These are phyloP conservation scores for Centaurea solstitialis DNA, from an alignment of 129 eudicot species.

Conservation along the genomic window DNA sequence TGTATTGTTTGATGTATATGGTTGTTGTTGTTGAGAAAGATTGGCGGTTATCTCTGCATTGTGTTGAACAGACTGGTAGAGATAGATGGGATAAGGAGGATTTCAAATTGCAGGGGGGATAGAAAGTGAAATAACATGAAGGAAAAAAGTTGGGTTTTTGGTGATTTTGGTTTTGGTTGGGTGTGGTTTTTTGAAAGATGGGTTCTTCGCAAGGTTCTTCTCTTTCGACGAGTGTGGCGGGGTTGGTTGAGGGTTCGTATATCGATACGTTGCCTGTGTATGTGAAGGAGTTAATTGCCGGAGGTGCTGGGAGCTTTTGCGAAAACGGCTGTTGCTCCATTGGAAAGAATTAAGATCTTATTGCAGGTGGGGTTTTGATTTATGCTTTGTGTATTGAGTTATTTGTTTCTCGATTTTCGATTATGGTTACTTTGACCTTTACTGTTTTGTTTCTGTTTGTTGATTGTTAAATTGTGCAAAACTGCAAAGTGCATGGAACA, in stretches of 20 bases:
- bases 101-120: slow-evolving; percentile 71
- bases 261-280: slow-evolving; percentile 75
- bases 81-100: slow-evolving; percentile 90
- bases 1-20: slow-evolving; percentile 62
- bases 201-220: slow-evolving; percentile 72
- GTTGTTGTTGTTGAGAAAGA: slow-evolving; percentile 33
- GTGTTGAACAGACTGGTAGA: slow-evolving; percentile 51
- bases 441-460: background rate
- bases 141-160: slow-evolving; percentile 1
- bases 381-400: background rate
- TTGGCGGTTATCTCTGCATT: slow-evolving; percentile 53
- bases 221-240: slow-evolving; percentile 58
- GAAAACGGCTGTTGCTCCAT: slow-evolving; percentile 91
- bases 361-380: slow-evolving; percentile 56
- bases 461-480: background rate
- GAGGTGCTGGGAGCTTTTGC: slow-evolving; percentile 98
- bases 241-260: slow-evolving; percentile 53
- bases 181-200: slow-evolving; percentile 34
- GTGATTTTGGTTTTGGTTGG: slow-evolving; percentile 5
- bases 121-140: too few relatives aligned
- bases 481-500: background rate
- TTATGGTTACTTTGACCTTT: background rate
- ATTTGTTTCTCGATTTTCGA: background rate
- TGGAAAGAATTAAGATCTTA: slow-evolving; percentile 85
- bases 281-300: slow-evolving; percentile 92